Conservation (phyloP, 495 filamentous ascomycete species). For the Hypoxylon rickii region DNA sequence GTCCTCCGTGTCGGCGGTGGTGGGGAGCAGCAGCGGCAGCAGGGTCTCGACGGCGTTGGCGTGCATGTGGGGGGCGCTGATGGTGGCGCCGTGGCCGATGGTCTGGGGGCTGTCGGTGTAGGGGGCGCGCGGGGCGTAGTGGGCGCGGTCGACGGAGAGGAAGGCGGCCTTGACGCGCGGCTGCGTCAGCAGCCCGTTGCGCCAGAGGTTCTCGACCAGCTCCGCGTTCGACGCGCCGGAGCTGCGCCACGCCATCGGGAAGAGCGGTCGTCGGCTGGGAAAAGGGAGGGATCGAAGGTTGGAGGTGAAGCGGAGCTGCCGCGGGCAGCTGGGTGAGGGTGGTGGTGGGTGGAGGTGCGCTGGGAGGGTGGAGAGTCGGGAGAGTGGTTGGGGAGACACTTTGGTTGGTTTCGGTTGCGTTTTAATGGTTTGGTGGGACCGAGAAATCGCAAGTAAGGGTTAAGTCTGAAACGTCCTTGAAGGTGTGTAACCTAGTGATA, state of each 20-base stretch:
- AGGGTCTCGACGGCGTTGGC: slow-evolving; percentile 74
- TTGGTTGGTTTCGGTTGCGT: too few species aligned
- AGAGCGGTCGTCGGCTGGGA: too few species aligned
- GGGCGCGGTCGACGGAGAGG: slow-evolving; percentile 81
- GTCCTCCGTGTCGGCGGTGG: slow-evolving; percentile 22
- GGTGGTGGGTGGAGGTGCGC: not conserved
- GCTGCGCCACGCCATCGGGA: slow-evolving; percentile 87
- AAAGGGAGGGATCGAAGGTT: too few species aligned
- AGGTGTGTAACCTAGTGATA: too few species aligned
- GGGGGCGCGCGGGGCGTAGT: slow-evolving; percentile 70
- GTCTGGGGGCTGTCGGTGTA: slow-evolving; percentile 91
- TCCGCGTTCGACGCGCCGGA: slow-evolving; percentile 77
- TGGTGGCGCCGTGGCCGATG: slow-evolving; percentile 88
- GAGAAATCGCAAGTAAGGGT: too few species aligned
- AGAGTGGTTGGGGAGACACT: slow-evolving; percentile 16
- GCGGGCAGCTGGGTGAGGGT: too few species aligned
- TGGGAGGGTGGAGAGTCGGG: slow-evolving; percentile 3
- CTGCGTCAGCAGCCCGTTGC: slow-evolving; percentile 70
- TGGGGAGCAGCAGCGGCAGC: slow-evolving; percentile 60
- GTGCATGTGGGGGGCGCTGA: slow-evolving; percentile 98
- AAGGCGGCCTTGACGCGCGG: slow-evolving; percentile 77
- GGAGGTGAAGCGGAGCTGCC: too few species aligned
- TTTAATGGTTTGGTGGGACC: too few species aligned
- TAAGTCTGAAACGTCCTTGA: too few species aligned
- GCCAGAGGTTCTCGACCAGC: slow-evolving; percentile 78